These are phyloP conservation scores for Verbascum thapsus DNA, from an alignment of 257 asterid genomes.

Conservation along the genomic window DNA sequence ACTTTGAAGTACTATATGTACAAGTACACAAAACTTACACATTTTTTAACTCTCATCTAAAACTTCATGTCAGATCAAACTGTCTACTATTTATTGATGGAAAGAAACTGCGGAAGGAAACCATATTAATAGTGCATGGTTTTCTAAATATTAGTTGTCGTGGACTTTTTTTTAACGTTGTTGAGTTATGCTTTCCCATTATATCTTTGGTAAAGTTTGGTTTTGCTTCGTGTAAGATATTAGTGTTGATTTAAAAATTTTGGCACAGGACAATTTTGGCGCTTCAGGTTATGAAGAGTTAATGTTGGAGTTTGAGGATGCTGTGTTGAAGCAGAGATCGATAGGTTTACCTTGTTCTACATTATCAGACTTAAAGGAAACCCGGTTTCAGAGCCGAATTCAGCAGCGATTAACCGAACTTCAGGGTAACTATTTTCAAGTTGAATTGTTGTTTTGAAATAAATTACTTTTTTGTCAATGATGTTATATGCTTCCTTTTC, in stretches of 20 bases:
- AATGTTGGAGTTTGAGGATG: constrained; percentile 91
- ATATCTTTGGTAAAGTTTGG: constrained; percentile 20
- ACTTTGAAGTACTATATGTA: not conserved
- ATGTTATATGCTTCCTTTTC: constrained; percentile 26
- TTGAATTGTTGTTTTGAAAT: constrained; percentile 9
- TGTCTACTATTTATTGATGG: constrained; percentile 2
- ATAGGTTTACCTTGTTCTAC: constrained; percentile 61
- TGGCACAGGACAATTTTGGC: constrained; percentile 56
- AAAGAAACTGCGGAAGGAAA: too few relatives aligned
- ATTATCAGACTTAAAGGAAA: constrained; percentile 62
- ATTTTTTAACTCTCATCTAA: not conserved
- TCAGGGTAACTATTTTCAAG: constrained; percentile 62
- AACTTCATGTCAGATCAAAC: constrained; percentile 10
- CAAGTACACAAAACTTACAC: not conserved
- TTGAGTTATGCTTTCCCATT: constrained; percentile 16
- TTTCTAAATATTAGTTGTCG: not conserved
- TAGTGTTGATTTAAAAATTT: constrained; percentile 20
- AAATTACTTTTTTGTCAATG: constrained; percentile 22
- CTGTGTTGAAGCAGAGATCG: constrained; percentile 66
- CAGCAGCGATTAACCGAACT: constrained; percentile 76
- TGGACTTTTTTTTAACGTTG: not conserved
- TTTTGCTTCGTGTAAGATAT: not conserved
- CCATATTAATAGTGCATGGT: not conserved
- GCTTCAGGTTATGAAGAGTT: constrained; percentile 67
- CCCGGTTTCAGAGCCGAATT: constrained; percentile 62